These are phyloP conservation scores for Pyricularia sp. DNA, from an alignment of 2,329 filamentous ascomycete genomes.

Conservation along the genomic window DNA sequence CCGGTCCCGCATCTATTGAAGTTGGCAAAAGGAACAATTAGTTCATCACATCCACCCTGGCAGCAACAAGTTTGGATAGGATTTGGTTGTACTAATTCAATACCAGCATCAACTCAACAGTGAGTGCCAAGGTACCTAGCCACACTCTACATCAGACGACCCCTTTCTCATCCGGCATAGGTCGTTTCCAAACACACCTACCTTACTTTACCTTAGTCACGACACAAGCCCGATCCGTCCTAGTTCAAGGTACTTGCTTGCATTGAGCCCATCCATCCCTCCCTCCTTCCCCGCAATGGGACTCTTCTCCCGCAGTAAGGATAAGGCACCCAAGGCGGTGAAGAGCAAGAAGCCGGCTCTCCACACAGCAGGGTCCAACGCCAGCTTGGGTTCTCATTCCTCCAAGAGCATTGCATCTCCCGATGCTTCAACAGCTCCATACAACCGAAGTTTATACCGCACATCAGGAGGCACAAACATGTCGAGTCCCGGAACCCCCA, in stretches of 20 bases:
- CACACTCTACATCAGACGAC: background rate
- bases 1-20: background rate
- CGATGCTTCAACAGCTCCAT: slow-evolving; percentile 21
- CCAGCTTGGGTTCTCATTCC: slow-evolving; percentile 40
- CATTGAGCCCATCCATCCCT: slow-evolving; percentile 6
- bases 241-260: slow-evolving; percentile 4
- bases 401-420: slow-evolving; percentile 35
- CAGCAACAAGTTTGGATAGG: background rate
- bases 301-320: slow-evolving; percentile 43
- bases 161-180: background rate
- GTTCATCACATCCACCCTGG: background rate
- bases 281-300: slow-evolving; percentile 31
- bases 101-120: background rate
- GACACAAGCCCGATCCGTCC: background rate
- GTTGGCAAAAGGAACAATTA: background rate
- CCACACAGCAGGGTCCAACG: slow-evolving; percentile 32
- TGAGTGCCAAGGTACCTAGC: background rate
- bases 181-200: background rate
- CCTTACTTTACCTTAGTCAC: background rate
- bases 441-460: slow-evolving; percentile 33
- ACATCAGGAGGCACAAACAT: slow-evolving; percentile 38
- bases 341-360: slow-evolving; percentile 24
- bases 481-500: slow-evolving; percentile 31
- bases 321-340: slow-evolving; percentile 34
- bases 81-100: background rate